These are phyloP conservation scores for Entonaema liquescens DNA, from an alignment of 495 filamentous ascomycete genomes.

Conservation along the genomic window DNA sequence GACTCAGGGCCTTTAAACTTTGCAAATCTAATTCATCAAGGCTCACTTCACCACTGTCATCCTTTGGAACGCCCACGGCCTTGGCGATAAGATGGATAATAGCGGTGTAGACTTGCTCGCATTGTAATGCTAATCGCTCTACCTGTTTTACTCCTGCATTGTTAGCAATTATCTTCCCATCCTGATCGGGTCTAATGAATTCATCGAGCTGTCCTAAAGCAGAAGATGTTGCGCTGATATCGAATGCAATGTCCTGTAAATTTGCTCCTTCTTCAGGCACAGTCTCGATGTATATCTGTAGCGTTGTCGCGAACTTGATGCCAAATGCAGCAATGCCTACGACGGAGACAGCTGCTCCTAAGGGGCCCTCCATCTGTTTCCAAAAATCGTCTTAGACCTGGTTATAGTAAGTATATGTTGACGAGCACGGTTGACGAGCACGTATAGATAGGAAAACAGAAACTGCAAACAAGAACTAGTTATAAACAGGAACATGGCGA, in stretches of 20 bases:
- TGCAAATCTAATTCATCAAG: slow-evolving; percentile 9
- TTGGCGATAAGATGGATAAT: slow-evolving; percentile 32
- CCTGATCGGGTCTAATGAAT: slow-evolving; percentile 9
- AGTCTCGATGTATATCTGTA: slow-evolving; percentile 29
- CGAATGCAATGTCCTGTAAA: slow-evolving; percentile 20
- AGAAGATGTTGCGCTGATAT: slow-evolving; percentile 33
- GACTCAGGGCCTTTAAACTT: slow-evolving; percentile 4
- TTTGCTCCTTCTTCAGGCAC: slow-evolving; percentile 18
- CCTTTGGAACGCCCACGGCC: slow-evolving; percentile 13
- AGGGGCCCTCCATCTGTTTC: slow-evolving; percentile 24
- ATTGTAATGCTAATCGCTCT: slow-evolving; percentile 28
- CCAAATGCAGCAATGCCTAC: slow-evolving; percentile 31
- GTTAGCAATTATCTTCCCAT: slow-evolving; percentile 18
- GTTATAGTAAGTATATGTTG: background rate
- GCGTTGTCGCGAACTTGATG: slow-evolving; percentile 33
- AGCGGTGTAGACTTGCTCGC: slow-evolving; percentile 32
- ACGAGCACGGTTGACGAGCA: too few relatives aligned
- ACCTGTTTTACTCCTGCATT: slow-evolving; percentile 29
- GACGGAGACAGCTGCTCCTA: slow-evolving; percentile 25
- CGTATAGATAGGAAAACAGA: too few relatives aligned
- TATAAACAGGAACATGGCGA: too few relatives aligned
- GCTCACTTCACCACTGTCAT: slow-evolving; percentile 14
- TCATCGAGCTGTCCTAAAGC: slow-evolving; percentile 32
- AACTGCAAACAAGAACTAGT: too few relatives aligned
- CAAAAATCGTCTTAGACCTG: background rate